Base-by-base conservation (phyloP, 78 protist genomes). In the Dictyostelium brefeldianum region DNA sequence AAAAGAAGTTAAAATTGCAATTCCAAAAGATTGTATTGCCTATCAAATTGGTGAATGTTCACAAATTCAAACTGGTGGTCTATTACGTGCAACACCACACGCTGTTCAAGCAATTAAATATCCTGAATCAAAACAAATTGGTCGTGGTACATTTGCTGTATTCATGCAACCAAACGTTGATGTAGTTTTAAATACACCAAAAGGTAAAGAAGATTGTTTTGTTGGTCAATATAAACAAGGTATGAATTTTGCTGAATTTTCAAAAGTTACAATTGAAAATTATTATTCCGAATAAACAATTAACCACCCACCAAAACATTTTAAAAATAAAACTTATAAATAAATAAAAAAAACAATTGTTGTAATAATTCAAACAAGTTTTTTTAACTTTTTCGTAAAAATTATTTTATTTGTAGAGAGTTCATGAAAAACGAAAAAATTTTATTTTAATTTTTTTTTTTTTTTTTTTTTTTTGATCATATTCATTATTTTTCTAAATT, bases 41-140 rank as follows among this genome's bases (percentile, higher is more conserved):
- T 93, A 80, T 65, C 96, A 93, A 71, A 93, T 93, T 29, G 96
- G 96, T 51, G 96, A 93, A 56, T 85, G 91, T 18, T 85, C 96
- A 27, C 96, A 93, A 78, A 80, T 93, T 51, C 92, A 87, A 78
- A 82, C 96, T 57, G 96, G 96, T 71, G 96, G 96, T 41, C 51
- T 93, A 41, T 54, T 93, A 11, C 69, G 90, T 31, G 96, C 90
- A 47, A 93, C 85, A 14, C 92, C 89, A 84, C 89, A 77, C 25
- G 96, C 89, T 7, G 91, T 93, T 18, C 96, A 75, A 78, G 92
- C 91, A 12, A 82, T 93, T 59, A 93, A 91, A 74, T 91, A 65
- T 81, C 96, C 89, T 53, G 91, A 75, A 75, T 62, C 81, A 53
- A n/a, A 79, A 50, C 17, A 79, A 48, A 27, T 90, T 53, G 85